Evolutionary conservation across 768 basidiomycete genomes (phyloP), one percentile per base, ranked within the genome.

Genomic region (Nidularia sp.): DNA sequence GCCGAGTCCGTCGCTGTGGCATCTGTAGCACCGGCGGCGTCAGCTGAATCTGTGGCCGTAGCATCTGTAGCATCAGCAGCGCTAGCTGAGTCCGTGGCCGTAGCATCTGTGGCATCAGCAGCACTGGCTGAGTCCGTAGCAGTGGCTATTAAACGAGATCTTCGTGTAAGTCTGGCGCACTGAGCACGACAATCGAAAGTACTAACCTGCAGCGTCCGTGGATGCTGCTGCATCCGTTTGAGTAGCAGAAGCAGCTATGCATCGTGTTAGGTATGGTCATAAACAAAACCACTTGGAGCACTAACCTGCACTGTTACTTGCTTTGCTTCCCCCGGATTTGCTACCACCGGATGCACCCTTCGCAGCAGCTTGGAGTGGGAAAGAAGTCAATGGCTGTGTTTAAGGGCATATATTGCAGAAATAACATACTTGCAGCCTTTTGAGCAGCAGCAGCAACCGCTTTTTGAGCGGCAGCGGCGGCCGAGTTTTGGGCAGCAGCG

Each of bases 1-100:
- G 60, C 55, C n/a, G 55, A 45, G 48, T 55, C 57, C 3, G 60
- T 59, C 35, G 48, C 53, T 22, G 55, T 55, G 2, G 10, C 42
- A 49, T 60, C 59, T 4, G 56, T 54, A 15, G 59, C 42, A 9
- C 52, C 49, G 18, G 58, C 48, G 13, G 52, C 51, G 39, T 58
- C 60, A 13, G 54, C 48, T n/a, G 50, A 41, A 34, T 57, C 50
- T 7, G 54, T 55, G 5, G 35, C 45, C n/a, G 50, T 48, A 13
- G 54, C 45, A 33, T 43, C 54, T 9, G 54, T 47, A 7, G 35
- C 25, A 34, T 49, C 50, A 12, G 54, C 39, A 0, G 48, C 36
- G 25, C 34, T 48, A 6, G 55, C 55, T 2, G 55, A 43, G 42
- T 56, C 55, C 25, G 54, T 54, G 49, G 45, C 46, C 36, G 54